Conservation (phyloP, 108 stramenopile genomes). For the Cyclotella choctawhatcheeana region DNA sequence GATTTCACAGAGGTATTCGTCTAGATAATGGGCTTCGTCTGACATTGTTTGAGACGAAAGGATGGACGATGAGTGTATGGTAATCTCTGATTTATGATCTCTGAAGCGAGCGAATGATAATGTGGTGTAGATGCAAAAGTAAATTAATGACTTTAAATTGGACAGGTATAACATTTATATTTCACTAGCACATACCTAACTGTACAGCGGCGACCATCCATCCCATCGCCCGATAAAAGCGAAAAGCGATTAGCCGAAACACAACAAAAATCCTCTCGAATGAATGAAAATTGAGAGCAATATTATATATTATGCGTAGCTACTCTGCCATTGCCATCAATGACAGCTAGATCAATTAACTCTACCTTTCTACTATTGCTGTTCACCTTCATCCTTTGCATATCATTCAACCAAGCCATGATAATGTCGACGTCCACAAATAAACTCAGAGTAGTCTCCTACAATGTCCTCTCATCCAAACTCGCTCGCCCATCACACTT, state of each 20-base stretch:
- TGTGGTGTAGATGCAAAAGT: too few species aligned
- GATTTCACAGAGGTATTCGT: conserved; percentile 54
- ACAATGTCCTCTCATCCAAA: conserved; percentile 92
- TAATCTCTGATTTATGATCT: too few species aligned
- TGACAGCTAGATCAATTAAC: background rate
- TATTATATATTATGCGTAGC: too few species aligned
- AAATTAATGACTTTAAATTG: too few species aligned
- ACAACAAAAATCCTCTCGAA: too few species aligned
- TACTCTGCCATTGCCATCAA: background rate
- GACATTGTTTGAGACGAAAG: conserved; percentile 18
- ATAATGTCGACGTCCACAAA: conserved; percentile 10
- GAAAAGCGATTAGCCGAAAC: too few species aligned
- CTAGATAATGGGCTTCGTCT: conserved; percentile 48
- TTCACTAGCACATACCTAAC: too few species aligned
- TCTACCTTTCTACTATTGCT: background rate
- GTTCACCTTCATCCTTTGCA: background rate
- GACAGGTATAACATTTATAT: too few species aligned
- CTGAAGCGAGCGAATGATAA: too few species aligned
- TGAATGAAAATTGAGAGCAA: too few species aligned
- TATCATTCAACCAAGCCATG: conserved; percentile 20
- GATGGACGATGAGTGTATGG: background rate
- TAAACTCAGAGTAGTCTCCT: conserved; percentile 72
- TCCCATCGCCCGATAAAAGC: too few species aligned
- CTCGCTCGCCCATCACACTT: conserved; percentile 73
- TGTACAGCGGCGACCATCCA: too few species aligned